Evolutionary conservation across 805 yeast species (phyloP), one percentile per base, ranked within the genome.

Genomic region (Wickerhamiella kurtzmanii): DNA sequence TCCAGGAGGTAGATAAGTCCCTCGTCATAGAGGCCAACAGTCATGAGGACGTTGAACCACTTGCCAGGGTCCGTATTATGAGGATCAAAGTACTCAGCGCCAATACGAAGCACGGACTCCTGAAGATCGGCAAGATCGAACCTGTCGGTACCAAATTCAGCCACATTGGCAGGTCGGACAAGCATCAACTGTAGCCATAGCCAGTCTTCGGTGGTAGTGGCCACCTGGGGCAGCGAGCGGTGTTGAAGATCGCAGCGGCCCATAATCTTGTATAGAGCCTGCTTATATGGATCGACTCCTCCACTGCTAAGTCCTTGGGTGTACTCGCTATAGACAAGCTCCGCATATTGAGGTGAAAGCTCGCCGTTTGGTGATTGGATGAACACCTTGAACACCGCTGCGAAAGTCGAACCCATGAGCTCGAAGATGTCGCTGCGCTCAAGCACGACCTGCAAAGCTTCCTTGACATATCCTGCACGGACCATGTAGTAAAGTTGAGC

Each of bases 131-230:
- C 64, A 48, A 92, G 68, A 1, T 80, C 73, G 62, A 86, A 89
- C 51, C 75, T 72, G 56, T 85, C 95, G 35, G 81, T 75, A 44
- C 70, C 49, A 4, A 48, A 37, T 4, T 50, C 75, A 22, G 67
- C 70, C n/a, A 21, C 18, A 11, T 20, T 16, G 16, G 64, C 70
- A 16, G 64, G 65, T 47, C 79, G 75, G 15, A 83, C 76, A 22
- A 89, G 70, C 64, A 78, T 73, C 48, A 92, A 71, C 64, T 92
- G 96, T 60, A 83, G 76, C 98, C 98, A 89, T 44, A 89, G 63
- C 97, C 97, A 89, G 65, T 89, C 97, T 63, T 89, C 97, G 43
- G 88, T 76, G 49, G 94, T 83, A 35, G 78, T 65, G 36, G 82
- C 74, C 25, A 89, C 78, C 77, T 56, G 88, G 66, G 52, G 75